Evolutionary conservation across 163 green algal genomes (phyloP), one percentile per base, ranked within the genome.

Genomic region (Prototheca cutis): DNA sequence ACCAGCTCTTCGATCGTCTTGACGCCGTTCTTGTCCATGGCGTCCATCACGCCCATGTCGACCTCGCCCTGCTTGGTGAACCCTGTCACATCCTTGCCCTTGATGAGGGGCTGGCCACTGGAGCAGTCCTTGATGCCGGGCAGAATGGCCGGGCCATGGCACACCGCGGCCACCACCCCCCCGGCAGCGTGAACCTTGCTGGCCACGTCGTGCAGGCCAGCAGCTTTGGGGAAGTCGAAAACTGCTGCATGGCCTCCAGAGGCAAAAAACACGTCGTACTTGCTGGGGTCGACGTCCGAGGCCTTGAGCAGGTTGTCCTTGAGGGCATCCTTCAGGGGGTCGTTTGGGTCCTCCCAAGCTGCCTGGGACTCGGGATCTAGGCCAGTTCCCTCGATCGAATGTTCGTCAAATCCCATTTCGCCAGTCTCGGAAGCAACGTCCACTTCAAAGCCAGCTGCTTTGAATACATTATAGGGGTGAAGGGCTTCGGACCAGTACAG

Each of bases 401-500:
- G 42, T 21, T 51, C 42, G 42, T 51, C 42, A 5, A 25, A 24
- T 17, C 10, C 10, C 42, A 51, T 24, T 17, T 17, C 10, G 13
- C 42, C 42, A 17, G 10, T 51, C 42, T 51, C 42, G 42, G 18
- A 28, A 5, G 17, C 42, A 19, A 51, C 42, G 17, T 51, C 42
- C 13, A 51, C 42, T 5, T 51, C 42, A 23, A 27, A 51, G 17
- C 42, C 42, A 5, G 42, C 42, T 21, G 23, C 17, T 17, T 8
- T 23, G 42, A 27, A 51, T 5, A 51, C 42, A 51, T 51, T 51
- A 21, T 51, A 51, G 6, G 42, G 42, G 42, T 51, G 42, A 21
- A 51, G 10, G 42, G 42, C 42, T 24, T 51, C 42, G 13, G 42
- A n/a, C 42, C 42, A 51, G 42, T 51, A 51, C 10, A 51, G 42